Evolutionary conservation across 2,329 filamentous ascomycete species (phyloP).

Genomic region (Didymella pinodella): DNA sequence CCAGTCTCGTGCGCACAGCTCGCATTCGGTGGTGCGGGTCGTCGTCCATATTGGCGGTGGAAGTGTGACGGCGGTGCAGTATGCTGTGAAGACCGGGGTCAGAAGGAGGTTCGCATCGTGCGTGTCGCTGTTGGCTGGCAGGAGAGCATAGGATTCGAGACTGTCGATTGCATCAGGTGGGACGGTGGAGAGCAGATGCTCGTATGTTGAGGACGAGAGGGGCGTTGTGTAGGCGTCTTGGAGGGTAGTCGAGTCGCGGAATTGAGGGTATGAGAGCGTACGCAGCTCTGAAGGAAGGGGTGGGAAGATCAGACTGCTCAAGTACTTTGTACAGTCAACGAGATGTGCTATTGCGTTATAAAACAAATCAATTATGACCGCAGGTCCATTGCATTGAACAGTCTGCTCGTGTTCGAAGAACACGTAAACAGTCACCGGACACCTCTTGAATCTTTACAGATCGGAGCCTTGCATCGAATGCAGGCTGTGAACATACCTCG

Average conservation of each 20-base stretch:
- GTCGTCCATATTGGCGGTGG: conserved; percentile 70
- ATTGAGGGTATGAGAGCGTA: conserved; percentile 66
- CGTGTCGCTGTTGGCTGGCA: conserved; percentile 53
- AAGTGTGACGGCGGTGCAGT: conserved; percentile 65
- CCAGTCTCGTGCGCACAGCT: conserved; percentile 79
- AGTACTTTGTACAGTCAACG: conserved; percentile 60
- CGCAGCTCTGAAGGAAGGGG: conserved; percentile 69
- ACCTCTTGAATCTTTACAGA: neutral
- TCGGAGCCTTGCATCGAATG: neutral
- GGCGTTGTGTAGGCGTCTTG: conserved; percentile 66
- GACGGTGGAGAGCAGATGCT: conserved; percentile 59
- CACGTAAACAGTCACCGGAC: too few species aligned
- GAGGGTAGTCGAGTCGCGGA: conserved; percentile 60
- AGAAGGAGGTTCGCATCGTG: conserved; percentile 63
- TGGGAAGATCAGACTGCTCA: conserved; percentile 73
- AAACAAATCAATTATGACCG: neutral
- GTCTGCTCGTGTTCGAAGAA: too few species aligned
- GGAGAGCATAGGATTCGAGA: conserved; percentile 71
- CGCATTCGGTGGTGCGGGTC: conserved; percentile 67
- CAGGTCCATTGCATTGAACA: neutral
- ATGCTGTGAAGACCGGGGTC: conserved; percentile 68
- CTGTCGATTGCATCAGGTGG: conserved; percentile 71
- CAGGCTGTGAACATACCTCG: conserved; percentile 58
- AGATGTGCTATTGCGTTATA: neutral
- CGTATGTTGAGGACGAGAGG: conserved; percentile 60